Evolutionary conservation across 345 rosid species (phyloP), one percentile per base, ranked within the genome.

Genomic region (Acer yangbiense): DNA sequence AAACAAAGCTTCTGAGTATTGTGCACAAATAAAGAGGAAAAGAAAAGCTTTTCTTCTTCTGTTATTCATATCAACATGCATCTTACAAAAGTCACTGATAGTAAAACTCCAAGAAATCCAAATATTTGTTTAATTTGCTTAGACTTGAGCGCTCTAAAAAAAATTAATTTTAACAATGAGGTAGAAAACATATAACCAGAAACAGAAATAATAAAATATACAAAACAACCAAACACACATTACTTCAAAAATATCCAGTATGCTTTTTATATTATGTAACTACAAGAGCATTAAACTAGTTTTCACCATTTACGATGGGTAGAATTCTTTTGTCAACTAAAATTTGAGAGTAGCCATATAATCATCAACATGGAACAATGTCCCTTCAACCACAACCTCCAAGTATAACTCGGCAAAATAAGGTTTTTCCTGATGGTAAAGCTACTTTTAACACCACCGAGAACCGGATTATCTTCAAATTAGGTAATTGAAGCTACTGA

Each of bases 1-100:
- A 63, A n/a, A 77, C 35, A 21, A 16, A 46, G 25, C 54, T 65
- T 76, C 27, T 73, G 74, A 73, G 44, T 39, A 43, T 44, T 55
- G 12, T 48, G 21, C 61, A 48, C 29, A 10, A 46, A 61, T 61
- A 39, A 52, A 18, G 21, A 10, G 6, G n/a, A 4, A 44, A 44
- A 8, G 13, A 0, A 11, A 2, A 57, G 57, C 48, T 20, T 52
- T 35, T 55, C 16, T 6, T 27, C 23, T 6, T 27, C 17, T 44
- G 27, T 63, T 62, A 32, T 73, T 52, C 62, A 27, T 9, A 29
- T 46, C 25, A 46, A 73, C 14, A 73, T 58, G 32, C 58, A 74
- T 18, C 25, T 27, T 60, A 11, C 9, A 41, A 39, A 70, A 52
- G 6, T 3, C 43, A 52, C 13, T 1, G 9, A n/a, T 11, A 71